Evolutionary conservation across 225 moss, liverwort and hornwort genomes (phyloP).

Genomic region (Physcomitrium patens): DNA sequence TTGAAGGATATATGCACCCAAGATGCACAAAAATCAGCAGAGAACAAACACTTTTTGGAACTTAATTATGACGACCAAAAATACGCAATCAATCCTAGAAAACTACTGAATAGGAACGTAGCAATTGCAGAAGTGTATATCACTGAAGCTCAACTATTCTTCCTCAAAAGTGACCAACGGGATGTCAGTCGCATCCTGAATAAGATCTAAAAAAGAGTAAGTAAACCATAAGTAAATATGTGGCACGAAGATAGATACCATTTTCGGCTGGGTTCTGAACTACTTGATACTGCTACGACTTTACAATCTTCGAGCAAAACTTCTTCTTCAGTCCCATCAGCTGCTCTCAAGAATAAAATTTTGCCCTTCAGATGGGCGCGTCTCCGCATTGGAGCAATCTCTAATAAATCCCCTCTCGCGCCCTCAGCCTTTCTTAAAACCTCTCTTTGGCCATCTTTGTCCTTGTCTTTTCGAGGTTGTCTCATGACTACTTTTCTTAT

Average conservation of each 20-base stretch:
- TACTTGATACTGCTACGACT: conserved; percentile 66
- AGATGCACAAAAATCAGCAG: not conserved
- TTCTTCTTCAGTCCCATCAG: conserved; percentile 56
- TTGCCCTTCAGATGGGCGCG: conserved; percentile 63
- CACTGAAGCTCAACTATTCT: not conserved
- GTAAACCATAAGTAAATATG: too few species aligned
- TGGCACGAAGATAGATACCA: conserved; percentile 54
- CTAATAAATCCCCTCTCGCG: conserved; percentile 39
- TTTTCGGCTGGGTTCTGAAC: conserved; percentile 67
- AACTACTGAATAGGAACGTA: conserved; percentile 10
- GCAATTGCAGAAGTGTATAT: conserved; percentile 1
- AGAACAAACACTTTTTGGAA: not conserved
- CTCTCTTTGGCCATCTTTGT: conserved; percentile 54
- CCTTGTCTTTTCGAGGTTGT: conserved; percentile 62
- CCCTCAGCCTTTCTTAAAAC: conserved; percentile 49
- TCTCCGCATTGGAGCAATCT: conserved; percentile 78
- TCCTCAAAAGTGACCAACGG: not conserved
- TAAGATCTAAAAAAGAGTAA: not conserved
- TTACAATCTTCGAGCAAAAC: conserved; percentile 81
- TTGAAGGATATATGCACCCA: not conserved
- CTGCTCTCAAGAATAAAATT: conserved; percentile 53
- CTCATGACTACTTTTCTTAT: conserved; percentile 66
- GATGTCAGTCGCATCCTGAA: too few species aligned
- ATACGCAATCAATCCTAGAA: not conserved
- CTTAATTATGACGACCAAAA: not conserved